Base-by-base conservation (phyloP, 2,329 filamentous ascomycete species). In the Sclerotinia borealis region DNA sequence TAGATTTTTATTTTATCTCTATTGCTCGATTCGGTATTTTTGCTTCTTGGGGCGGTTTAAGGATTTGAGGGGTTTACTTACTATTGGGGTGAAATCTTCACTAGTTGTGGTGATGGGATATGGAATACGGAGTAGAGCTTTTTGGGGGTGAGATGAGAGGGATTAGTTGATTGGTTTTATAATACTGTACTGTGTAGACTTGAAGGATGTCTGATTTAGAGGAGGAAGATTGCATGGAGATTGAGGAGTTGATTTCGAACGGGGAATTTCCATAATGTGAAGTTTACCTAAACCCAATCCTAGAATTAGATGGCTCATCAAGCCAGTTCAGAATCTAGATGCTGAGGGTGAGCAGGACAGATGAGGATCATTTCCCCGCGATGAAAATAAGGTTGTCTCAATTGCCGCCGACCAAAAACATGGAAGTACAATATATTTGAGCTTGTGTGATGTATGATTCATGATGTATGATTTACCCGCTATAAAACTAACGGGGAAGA, bases 361-460 rank as follows among this genome's bases (percentile, higher is more conserved):
- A 45, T 22, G 54, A 62, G 51, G 34, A 48, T 61, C 39, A 47
- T 55, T 48, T 61, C 59, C 49, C 59, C 59, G 49, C 59, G 29
- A 47, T 43, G 37, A 25, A 29, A 36, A 61, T 61, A 27, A 56
- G 37, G 45, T 61, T 55, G 19, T 58, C 49, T 55, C 50, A 55
- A 50, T 61, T 61, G 59, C 29, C 48, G 59, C 37, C 29, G 49
- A 61, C 49, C 22, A 34, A 58, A 36, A 61, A 29, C 49, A 27
- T 56, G 37, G 37, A 29, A 41, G 9, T 19, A 39, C 17, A 17
- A 50, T 50, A 27, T 10, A 50, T 45, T 22, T 55, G 19, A 62
- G 37, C 17, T 27, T 22, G 47, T 50, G 17, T 15, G 22, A 54
- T 45, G 13, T 31, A 43, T 56, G 11, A 43, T 56, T 56, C 19